These are phyloP conservation scores for Yamadazyma paraphyllophila DNA, from an alignment of 805 yeast genomes.

Conservation along the genomic window DNA sequence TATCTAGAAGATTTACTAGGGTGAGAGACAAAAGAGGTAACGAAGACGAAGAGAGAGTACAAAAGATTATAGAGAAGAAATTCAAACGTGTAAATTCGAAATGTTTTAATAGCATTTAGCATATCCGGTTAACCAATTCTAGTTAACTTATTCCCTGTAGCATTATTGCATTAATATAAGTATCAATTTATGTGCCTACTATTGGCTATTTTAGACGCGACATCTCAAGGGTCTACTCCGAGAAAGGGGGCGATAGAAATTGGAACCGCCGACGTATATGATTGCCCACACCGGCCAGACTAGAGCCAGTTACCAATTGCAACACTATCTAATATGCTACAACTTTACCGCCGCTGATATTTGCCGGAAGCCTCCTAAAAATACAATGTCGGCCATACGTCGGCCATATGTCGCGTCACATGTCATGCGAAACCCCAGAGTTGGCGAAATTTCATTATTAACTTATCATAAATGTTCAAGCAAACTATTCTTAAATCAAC, in stretches of 20 bases:
- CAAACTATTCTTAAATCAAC: neutral
- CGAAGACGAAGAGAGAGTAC: neutral
- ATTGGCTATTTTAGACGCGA: neutral
- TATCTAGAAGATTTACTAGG: conserved; percentile 46
- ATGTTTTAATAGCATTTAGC: too few species aligned
- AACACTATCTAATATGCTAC: neutral
- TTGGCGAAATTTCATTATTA: conserved; percentile 1
- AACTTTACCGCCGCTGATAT: neutral
- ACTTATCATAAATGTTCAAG: neutral
- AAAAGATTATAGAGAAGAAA: neutral
- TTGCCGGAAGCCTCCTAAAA: too few species aligned
- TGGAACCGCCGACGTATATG: too few species aligned
- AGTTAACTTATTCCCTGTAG: neutral
- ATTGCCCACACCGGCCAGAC: too few species aligned
- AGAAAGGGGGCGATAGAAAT: too few species aligned
- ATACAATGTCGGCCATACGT: too few species aligned
- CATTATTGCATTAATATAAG: neutral
- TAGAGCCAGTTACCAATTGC: too few species aligned
- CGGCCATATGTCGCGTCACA: conserved; percentile 4
- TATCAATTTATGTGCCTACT: neutral
- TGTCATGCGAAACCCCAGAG: conserved; percentile 6
- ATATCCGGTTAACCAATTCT: neutral
- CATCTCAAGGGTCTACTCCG: too few species aligned
- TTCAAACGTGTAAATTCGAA: neutral
- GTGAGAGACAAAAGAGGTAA: neutral